Evolutionary conservation across 2,329 filamentous ascomycete genomes (phyloP), one percentile per base, ranked within the genome.

Genomic region (Aureobasidium sp.): DNA sequence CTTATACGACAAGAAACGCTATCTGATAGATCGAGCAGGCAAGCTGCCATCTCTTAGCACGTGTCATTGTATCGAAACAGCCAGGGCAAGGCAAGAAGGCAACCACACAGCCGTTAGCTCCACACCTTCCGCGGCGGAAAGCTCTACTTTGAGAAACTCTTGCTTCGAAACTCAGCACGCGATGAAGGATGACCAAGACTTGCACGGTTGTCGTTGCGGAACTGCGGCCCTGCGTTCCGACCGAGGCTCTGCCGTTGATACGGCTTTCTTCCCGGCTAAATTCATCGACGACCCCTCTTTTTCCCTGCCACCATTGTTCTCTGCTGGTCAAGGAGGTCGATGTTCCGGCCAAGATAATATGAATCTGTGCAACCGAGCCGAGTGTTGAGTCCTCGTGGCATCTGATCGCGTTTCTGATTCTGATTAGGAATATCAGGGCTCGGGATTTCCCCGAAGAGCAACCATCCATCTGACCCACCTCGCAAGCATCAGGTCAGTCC

Each of bases 221-320:
- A 58, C 8, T 23, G 39, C 55, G 55, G 55, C 42, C 55, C 55
- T 37, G 29, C 13, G 12, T 27, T 27, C 55, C 55, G 55, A 23
- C 53, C 53, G 53, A 57, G 10, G 20, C 23, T 36, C 26, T 34
- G 53, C 53, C 53, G 27, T 36, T 9, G 1, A 17, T 15, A 34
- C 47, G 47, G 47, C 39, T 29, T 55, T 41, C 50, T 41, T 41
- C 20, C 55, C 55, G 56, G 56, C 34, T 59, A 59, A 59, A 48
- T 10, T 8, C 44, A 26, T 29, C 10, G 7, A 47, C 32, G 41
- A 47, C 56, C 56, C 56, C 56, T 48, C 56, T 32, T 59, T 57
- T 37, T 37, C 9, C 9, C 36, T 46, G 29, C 42, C 32, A 48
- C 55, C 15, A 32, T 32, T 2, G 29, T 32, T 32, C 29, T 39